Evolutionary conservation across 805 yeast species (phyloP), one percentile per base, ranked within the genome.

Genomic region (Ogataea pignaliae): DNA sequence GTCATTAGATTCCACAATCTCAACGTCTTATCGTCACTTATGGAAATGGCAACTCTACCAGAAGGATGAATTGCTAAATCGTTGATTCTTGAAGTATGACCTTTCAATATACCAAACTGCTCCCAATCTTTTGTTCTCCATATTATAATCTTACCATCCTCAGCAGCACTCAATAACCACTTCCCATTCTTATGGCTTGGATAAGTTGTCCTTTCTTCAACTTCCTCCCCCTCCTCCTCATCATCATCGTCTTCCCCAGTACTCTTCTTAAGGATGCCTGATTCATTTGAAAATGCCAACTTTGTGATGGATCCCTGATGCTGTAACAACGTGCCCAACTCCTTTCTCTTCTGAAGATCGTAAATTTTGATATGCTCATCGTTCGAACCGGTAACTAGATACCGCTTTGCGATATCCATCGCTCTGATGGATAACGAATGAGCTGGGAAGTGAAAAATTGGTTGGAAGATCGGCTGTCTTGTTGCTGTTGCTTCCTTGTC

Each of bases 121-220:
- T 93, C 98, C 99, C 99, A 93, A 66, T 93, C 99, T 63, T 87
- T 88, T 3, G 93, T 85, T 64, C 98, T 75, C 99, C 99, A 93
- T 35, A 93, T 76, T 41, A 88, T 78, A 38, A 93, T 81, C 47
- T 81, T 83, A 18, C 97, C 95, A 61, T 93, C 98, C 36, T 86
- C 96, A 2, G 90, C 85, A 1, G 93, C 96, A 11, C 95, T 84
- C 21, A 93, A 67, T 31, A 93, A 72, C 99, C 99, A 93, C 59
- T 83, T 88, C 3, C 88, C 89, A n/a, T 72, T 65, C 43, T 75
- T 75, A 40, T 61, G 66, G 11, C 51, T 44, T 12, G 53, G 48
- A 34, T 47, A 59, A 36, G 17, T 16, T 4, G 21, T 30, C 2
- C 2, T 6, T 13, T 36, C 35, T 15, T 35, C 44, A 2, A 39